Evolutionary conservation across 495 filamentous ascomycete species (phyloP).

Genomic region (Penicillium cataractarum): DNA sequence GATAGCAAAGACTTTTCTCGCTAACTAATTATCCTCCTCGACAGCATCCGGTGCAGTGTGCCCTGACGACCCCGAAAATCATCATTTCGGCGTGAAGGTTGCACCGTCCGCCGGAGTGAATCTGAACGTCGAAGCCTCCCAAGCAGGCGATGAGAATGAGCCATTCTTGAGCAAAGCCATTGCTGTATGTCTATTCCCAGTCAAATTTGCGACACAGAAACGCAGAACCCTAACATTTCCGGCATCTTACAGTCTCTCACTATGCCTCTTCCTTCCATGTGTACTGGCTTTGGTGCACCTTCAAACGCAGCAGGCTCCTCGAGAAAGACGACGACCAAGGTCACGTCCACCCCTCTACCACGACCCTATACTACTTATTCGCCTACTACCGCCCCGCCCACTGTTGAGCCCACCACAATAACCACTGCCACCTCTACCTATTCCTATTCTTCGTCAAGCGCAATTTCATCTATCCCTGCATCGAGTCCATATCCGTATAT

Average conservation of each 20-base stretch:
- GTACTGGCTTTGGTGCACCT: neutral
- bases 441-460: neutral
- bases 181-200: neutral
- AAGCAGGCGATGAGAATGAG: neutral
- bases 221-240: neutral
- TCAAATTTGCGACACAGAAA: neutral
- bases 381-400: neutral
- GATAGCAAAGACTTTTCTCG: neutral
- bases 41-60: neutral
- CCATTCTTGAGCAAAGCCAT: constrained; percentile 5
- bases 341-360: neutral
- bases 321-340: neutral
- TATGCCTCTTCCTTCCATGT: constrained; percentile 6
- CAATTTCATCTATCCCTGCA: neutral
- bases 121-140: constrained; percentile 5
- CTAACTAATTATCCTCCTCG: neutral
- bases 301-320: neutral
- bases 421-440: neutral
- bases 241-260: neutral
- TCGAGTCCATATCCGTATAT: neutral
- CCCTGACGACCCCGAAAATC: neutral
- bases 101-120: constrained; percentile 2
- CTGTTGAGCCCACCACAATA: neutral
- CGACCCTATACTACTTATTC: neutral
- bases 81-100: neutral